Base-by-base conservation (phyloP, 441 rosid species). In the Omphalea diandra region DNA sequence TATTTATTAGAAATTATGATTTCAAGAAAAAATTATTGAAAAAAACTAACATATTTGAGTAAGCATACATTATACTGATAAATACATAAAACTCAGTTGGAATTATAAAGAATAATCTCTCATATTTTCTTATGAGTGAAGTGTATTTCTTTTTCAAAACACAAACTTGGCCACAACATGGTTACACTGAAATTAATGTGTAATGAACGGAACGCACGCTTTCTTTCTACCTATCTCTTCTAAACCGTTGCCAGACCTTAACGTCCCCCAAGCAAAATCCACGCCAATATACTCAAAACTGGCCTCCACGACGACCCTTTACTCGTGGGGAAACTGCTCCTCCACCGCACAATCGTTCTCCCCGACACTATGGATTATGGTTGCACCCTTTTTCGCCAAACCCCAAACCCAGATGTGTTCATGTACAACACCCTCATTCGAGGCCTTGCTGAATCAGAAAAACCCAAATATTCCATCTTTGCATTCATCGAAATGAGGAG, bases 341-440 rank as follows among this genome's bases (percentile, higher is more conserved):
- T 87, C 27, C 93, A 82, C 64, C 83, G 81, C 71, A 76, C 87
- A 3, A 17, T 80, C 67, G 57, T 84, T 2, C 75, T 86, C 69
- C 74, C 85, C 35, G 73, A 63, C 53, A 82, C 85, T 68, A 76
- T 89, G 44, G 79, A 76, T 32, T 83, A 89, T 64, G 93, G 91
- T 66, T 65, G 46, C 29, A 70, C 77, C 50, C 76, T 91, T 68
- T 79, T 89, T 67, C 67, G 76, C 79, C 70, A 79, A 74, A 77
- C 75, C 52, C 87, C 77, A 1, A 63, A 77, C 24, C 91, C 91
- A 2, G 89, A 88, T 77, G 83, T 80, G 7, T 89, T 89, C 86
- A 88, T 89, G 92, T 83, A 81, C 83, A 91, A 91, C 64, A 75
- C 88, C 11, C 82, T 91, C 46, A 77, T 89, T 56, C 83, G 96